A percentile compares a stretch with the other conserved stretches of the same genome.
These are phyloP conservation scores for Linum trigynum DNA, from an alignment of 345 rosid genomes.

Conservation along the genomic window DNA sequence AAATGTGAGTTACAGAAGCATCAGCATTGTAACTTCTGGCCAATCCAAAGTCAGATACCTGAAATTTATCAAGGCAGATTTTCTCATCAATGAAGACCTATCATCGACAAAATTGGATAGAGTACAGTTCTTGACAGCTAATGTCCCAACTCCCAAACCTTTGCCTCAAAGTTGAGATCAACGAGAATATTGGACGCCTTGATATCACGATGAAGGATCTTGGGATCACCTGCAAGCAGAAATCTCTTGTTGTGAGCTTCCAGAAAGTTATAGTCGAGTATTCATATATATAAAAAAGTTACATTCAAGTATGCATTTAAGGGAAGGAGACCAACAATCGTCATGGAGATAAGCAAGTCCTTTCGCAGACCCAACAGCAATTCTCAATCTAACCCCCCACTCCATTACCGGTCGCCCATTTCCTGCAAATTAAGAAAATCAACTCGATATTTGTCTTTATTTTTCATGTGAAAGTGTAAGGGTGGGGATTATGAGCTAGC, in stretches of 20 bases:
- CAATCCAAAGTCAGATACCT: conserved; percentile 25
- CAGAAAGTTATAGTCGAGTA: too few relatives aligned
- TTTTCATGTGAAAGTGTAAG: background rate
- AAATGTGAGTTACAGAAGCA: conserved; percentile 9
- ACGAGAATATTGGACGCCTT: conserved; percentile 20
- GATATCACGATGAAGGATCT: conserved; percentile 20
- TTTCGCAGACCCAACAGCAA: conserved; percentile 19
- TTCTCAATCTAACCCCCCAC: conserved; percentile 16
- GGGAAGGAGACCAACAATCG: conserved; percentile 15
- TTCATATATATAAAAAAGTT: background rate
- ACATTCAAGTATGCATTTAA: background rate
- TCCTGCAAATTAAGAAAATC: conserved; percentile 4
- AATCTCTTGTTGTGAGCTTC: background rate
- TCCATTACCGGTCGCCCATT: conserved; percentile 8
- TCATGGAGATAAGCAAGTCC: conserved; percentile 23
- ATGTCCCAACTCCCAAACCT: background rate
- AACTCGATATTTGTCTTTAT: background rate
- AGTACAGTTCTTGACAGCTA: background rate
- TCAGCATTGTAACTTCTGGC: conserved; percentile 14
- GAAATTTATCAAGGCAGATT: background rate
- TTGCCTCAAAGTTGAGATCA: conserved; percentile 19
- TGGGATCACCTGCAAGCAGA: conserved; percentile 13
- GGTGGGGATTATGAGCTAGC: background rate
- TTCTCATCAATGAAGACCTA: background rate
- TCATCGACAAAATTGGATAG: background rate